Base-by-base conservation (phyloP, 2,329 filamentous ascomycete species). In the Fonsecaea nubica region DNA sequence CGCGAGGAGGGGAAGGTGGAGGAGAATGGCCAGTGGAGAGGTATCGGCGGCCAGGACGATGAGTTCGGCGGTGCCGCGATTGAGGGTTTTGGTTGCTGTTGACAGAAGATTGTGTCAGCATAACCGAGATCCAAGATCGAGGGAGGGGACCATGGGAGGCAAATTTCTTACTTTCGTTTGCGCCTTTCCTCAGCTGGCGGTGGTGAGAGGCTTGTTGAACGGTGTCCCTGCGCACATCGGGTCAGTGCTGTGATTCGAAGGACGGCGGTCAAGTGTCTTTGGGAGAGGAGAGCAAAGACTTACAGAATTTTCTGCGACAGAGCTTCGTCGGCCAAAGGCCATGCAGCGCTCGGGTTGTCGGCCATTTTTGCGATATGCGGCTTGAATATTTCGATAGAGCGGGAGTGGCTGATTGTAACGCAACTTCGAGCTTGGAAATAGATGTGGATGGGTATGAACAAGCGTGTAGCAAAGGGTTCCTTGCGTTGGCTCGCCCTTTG, bases 31-130 rank as follows among this genome's bases (percentile, higher is more conserved):
- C 59, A 97, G 86, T 50, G 93, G 93, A 65, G 87, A 86, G 74
- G 92, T 95, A 78, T 98, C 94, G 71, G 92, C 93, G 56, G 93
- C 92, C 62, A 97, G 88, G 74, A 98, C 87, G 76, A 97, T 89
- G 71, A 98, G 84, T 82, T 98, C 94, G 73, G 89, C 89, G 69
- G 94, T 93, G 82, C 94, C 93, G 74, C 94, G 90, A 84, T 95
- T 96, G 58, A 97, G 86, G 1, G 92, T 91, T 85, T 96, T 96
- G 77, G 92, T 96, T 42, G 88, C 84, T 80, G 70, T 62, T 45
- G 18, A 15, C 13, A 32, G 25, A 54, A 63, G 8, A 12, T 7
- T 18, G 40, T 21, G 54, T 59, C 38, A 63, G 15, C 36, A 55
- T 58, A 50, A 7, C 9, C 10, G 33, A 52, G 33, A 55, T 50